Percentiles rank a stretch among this genome's conserved stretches.
These are phyloP conservation scores for Kwoniella sp. DNA, from an alignment of 768 basidiomycete species.

Conservation along the genomic window DNA sequence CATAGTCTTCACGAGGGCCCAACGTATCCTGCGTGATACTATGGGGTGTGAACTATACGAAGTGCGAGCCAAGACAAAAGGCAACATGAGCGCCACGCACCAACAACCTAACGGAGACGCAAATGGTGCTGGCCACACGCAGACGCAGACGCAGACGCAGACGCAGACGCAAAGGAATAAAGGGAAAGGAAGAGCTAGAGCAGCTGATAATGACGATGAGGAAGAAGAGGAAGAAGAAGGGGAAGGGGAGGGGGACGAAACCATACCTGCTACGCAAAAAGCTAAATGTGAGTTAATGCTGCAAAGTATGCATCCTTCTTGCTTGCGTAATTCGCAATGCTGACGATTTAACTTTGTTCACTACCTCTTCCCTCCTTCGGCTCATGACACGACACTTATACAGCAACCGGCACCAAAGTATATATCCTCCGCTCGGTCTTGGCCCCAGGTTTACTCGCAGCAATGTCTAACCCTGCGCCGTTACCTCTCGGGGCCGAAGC, in stretches of 20 bases:
- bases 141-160: slow-evolving; percentile 22
- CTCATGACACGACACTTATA: slow-evolving; percentile 1
- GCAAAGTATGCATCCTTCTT: not conserved
- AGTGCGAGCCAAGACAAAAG: slow-evolving; percentile 59
- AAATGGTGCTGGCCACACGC: slow-evolving; percentile 15
- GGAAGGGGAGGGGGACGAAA: slow-evolving; percentile 57
- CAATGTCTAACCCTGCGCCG: slow-evolving; percentile 56
- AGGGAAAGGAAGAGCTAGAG: slow-evolving; percentile 31
- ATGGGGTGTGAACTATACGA: slow-evolving; percentile 87
- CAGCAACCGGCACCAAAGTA: slow-evolving; percentile 68
- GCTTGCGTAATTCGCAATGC: too few species aligned
- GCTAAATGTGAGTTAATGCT: slow-evolving; percentile 42
- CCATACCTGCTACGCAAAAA: slow-evolving; percentile 52
- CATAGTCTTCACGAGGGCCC: slow-evolving; percentile 66
- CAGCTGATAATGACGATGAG: slow-evolving; percentile 60
- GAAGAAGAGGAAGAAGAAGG: slow-evolving; percentile 55
- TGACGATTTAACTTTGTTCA: not conserved
- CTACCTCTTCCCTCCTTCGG: not conserved
- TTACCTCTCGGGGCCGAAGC: slow-evolving; percentile 62
- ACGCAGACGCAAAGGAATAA: slow-evolving; percentile 27
- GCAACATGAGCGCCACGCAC: slow-evolving; percentile 1
- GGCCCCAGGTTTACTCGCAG: slow-evolving; percentile 62
- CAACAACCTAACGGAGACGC: slow-evolving; percentile 1
- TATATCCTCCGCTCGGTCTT: slow-evolving; percentile 81
- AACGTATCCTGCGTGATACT: slow-evolving; percentile 64